Evolutionary conservation across 2,329 filamentous ascomycete genomes (phyloP).

Genomic region (Metarhizium robertsii): DNA sequence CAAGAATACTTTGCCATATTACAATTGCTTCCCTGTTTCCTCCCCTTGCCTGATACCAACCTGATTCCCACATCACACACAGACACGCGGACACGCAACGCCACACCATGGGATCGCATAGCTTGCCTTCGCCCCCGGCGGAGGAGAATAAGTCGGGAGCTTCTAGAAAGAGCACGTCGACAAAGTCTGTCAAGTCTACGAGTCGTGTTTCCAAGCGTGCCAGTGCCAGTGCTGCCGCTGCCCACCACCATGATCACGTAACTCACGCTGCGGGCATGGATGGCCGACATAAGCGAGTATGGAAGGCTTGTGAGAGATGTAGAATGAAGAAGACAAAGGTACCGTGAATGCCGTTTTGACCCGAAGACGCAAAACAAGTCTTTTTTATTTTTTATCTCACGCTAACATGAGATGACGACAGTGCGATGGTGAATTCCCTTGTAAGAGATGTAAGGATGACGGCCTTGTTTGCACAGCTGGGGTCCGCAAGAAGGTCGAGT

Average conservation of each 20-base stretch:
- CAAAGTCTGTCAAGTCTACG: slow-evolving; percentile 39
- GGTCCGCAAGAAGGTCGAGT: slow-evolving; percentile 58
- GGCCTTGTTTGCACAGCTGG: slow-evolving; percentile 55
- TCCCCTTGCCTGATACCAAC: too few relatives aligned
- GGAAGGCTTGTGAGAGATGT: slow-evolving; percentile 59
- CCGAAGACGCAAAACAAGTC: too few relatives aligned
- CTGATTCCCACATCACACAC: neutral
- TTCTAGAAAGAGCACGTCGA: slow-evolving; percentile 29
- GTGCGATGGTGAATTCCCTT: slow-evolving; percentile 58
- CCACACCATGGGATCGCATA: slow-evolving; percentile 35
- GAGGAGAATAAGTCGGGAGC: slow-evolving; percentile 33
- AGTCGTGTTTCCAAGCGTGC: slow-evolving; percentile 44
- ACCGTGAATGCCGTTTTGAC: slow-evolving; percentile 1
- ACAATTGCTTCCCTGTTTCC: too few relatives aligned
- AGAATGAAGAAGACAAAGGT: slow-evolving; percentile 65
- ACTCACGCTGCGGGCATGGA: slow-evolving; percentile 32
- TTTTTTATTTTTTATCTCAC: too few relatives aligned
- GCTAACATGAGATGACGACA: slow-evolving; percentile 14
- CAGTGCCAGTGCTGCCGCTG: slow-evolving; percentile 24
- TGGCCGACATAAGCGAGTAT: slow-evolving; percentile 53
- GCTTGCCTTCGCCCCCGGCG: slow-evolving; percentile 42
- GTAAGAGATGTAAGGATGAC: slow-evolving; percentile 58
- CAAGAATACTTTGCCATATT: neutral
- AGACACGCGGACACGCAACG: neutral
- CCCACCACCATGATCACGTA: slow-evolving; percentile 28